Percentiles rank a stretch among this genome's conserved stretches.
Conservation (phyloP, 805 yeast species). For the Candida stauntonica region DNA sequence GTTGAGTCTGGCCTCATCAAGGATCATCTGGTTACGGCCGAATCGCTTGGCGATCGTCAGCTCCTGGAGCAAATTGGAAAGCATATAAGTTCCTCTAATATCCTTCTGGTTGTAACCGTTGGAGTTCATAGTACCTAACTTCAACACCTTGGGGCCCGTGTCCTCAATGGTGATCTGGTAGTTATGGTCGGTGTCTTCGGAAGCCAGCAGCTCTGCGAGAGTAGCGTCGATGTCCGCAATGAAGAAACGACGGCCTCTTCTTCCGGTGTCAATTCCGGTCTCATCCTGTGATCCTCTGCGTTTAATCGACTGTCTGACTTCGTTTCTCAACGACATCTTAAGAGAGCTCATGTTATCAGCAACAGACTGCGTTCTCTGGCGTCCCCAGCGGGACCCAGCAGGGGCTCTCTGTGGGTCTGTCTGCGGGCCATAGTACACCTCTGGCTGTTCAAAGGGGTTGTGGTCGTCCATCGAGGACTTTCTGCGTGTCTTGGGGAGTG, state of each 20-base stretch:
- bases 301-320: slow-evolving; percentile 27
- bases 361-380: slow-evolving; percentile 57
- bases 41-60: slow-evolving; percentile 78
- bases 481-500: slow-evolving; percentile 4
- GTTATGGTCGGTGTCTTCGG: slow-evolving; percentile 83
- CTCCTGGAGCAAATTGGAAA: slow-evolving; percentile 83
- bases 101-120: slow-evolving; percentile 71
- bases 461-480: slow-evolving; percentile 26
- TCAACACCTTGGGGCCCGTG: slow-evolving; percentile 76
- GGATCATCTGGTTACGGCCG: slow-evolving; percentile 71
- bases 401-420: slow-evolving; percentile 49
- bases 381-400: slow-evolving; percentile 38
- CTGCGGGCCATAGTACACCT: slow-evolving; percentile 61
- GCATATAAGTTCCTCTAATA: slow-evolving; percentile 84
- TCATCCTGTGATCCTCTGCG: slow-evolving; percentile 57
- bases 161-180: slow-evolving; percentile 84
- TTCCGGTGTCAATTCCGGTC: slow-evolving; percentile 30
- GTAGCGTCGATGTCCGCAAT: slow-evolving; percentile 75
- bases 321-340: slow-evolving; percentile 19
- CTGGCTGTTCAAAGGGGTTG: slow-evolving; percentile 65
- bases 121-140: slow-evolving; percentile 79
- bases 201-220: slow-evolving; percentile 57
- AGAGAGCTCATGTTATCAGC: slow-evolving; percentile 26
- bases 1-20: slow-evolving; percentile 78
- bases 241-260: slow-evolving; percentile 46